Base-by-base conservation (phyloP, 805 yeast genomes). In the Vanderwaltozyma yarrowii region DNA sequence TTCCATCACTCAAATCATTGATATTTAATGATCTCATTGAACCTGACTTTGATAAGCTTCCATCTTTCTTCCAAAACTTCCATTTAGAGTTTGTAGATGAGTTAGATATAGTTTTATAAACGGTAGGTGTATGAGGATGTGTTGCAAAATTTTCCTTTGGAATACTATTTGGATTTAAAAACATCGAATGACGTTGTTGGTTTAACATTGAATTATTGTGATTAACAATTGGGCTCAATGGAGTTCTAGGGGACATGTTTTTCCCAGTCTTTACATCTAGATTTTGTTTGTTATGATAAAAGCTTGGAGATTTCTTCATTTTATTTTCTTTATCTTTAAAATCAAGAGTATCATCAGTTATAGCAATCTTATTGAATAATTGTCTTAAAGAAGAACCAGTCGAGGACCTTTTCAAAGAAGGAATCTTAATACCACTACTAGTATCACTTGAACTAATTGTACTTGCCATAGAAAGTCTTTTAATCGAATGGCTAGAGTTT, bases 11-110 rank as follows among this genome's bases (percentile, higher is more conserved):
- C 5, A 3, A 15, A 21, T 24, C 16, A 21, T 24, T 24, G 27
- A 24, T 24, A 12, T 24, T 13, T 11, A 24, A 24, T 8, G 27
- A 8, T 8, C n/a, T 9, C 11, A 11, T 8, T 8, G 18, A 32
- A 10, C 20, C 23, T 7, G 15, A 5, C 20, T 14, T 14, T 4
- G 30, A 19, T 17, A 16, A 3, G 19, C 30, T 10, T 27, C 32
- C 11, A 5, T n/a, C n/a, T 17, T 47, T 52, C 34, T 55, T 57
- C 65, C 65, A 60, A 37, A 60, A 60, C 38, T 55, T 60, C 65
- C 65, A 60, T 35, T 48, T 53, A 8, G 47, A 41, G 20, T 25
- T 34, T 15, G 33, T 18, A 12, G 57, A 48, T 7, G 56, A 43
- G 17, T 43, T 38, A 2, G 56, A 49, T 4, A 19, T 30, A 18